phyloP scores from a whole-genome alignment of 495 filamentous ascomycete genomes.

The Penicillium waksmanii region DNA sequence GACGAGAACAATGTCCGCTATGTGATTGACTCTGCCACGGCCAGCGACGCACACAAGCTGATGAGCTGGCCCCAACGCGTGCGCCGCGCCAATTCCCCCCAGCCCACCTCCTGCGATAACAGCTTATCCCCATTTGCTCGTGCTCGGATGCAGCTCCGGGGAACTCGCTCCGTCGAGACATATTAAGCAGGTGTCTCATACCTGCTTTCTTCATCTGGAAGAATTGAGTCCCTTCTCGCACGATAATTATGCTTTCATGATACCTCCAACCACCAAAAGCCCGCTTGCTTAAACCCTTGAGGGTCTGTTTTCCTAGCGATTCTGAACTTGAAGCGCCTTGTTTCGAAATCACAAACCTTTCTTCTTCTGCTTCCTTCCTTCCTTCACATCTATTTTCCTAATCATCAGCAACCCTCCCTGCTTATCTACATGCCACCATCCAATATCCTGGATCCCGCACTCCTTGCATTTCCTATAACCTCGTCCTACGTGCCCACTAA shows the following conservation, averaged over 20 bases:
- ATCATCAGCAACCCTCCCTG: neutral
- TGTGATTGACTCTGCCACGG: conserved; percentile 33
- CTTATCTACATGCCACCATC: conserved; percentile 1
- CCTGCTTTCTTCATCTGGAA: neutral
- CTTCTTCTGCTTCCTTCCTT: neutral
- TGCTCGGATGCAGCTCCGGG: conserved; percentile 31
- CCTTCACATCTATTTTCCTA: conserved; percentile 3
- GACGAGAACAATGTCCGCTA: conserved; percentile 46
- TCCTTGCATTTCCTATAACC: conserved; percentile 5
- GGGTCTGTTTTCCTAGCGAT: conserved; percentile 18
- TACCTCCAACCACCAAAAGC: conserved; percentile 20
- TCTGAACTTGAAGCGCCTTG: conserved; percentile 13
- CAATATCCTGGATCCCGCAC: neutral
- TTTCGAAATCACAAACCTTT: conserved; percentile 3
- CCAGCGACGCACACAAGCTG: conserved; percentile 35
- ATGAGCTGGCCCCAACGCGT: conserved; percentile 40
- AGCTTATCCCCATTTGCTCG: conserved; percentile 29
- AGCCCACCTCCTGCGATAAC: conserved; percentile 17
- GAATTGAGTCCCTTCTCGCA: conserved; percentile 4
- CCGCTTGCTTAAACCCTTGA: conserved; percentile 2
- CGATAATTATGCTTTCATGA: conserved; percentile 33
- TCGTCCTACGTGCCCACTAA: conserved; percentile 4
- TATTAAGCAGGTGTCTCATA: conserved; percentile 15
- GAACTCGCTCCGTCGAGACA: conserved; percentile 30
- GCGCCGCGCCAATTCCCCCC: conserved; percentile 12